Base-by-base conservation (phyloP, 2,329 filamentous ascomycete genomes). In the Hypomyces perniciosus region DNA sequence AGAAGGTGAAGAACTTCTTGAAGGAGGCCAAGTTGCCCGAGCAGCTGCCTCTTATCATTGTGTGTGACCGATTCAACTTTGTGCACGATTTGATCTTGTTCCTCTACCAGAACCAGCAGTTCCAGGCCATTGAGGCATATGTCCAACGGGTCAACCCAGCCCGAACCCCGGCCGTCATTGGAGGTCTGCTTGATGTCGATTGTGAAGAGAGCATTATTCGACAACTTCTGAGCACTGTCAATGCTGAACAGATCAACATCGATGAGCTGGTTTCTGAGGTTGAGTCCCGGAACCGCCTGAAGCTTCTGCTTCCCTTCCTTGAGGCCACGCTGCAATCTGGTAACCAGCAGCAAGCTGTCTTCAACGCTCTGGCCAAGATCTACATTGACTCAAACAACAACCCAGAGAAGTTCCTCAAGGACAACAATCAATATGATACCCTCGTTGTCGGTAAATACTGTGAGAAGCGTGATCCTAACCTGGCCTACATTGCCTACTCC, bases 331-430 rank as follows among this genome's bases (percentile, higher is more conserved):
- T 99, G 44, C 85, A 89, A 45, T 82, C 85, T 46, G 93, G 93
- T 41, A 96, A 96, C 72, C 88, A 95, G 68, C 91, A 99, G 70
- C 90, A 95, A 68, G 95, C 92, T 41, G 88, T 99, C 13, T 97
- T 88, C 79, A 97, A 99, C 59, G 95, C 93, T 6, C 79, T 99
- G 30, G 93, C 93, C 46, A 99, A 99, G 81, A 99, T 99, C 61
- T 99, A 99, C 73, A 99, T 99, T 52, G 93, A 99, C 71, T 90
- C 84, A 59, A 99, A 99, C 79, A 96, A 96, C 74, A 90, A 96
- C 67, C 93, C 93, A 0, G 93, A 99, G 78, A 88, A 89, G 66
- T 99, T 99, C 76, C 76, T 99, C 47, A 95, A 93, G 75, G 90
- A 96, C 73, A 99, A 99, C 65, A 90, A 96, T 63, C 83, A 93